Evolutionary conservation across 1,284 basidiomycete genomes (phyloP).

Genomic region (Athelia psychrophila): DNA sequence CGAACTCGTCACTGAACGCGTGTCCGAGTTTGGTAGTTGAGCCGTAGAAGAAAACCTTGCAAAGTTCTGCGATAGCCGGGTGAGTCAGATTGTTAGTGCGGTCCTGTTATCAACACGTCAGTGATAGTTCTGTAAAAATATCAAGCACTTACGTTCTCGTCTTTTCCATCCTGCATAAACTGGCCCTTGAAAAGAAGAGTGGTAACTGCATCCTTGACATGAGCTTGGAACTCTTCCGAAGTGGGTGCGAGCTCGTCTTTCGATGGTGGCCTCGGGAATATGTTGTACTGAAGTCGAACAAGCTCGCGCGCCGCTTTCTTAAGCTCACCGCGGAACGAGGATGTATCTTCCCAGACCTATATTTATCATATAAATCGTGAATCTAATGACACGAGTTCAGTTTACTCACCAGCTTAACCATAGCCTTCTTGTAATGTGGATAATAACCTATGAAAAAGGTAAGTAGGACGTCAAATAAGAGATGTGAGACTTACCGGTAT

Average conservation of each 20-base stretch:
- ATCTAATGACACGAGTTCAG: too few species aligned
- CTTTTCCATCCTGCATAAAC: neutral
- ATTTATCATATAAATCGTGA: neutral
- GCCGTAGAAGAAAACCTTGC: neutral
- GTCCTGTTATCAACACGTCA: too few species aligned
- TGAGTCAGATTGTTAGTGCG: neutral
- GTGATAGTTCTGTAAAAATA: too few species aligned
- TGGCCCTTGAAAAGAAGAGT: neutral
- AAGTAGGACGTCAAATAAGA: neutral
- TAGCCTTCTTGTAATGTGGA: neutral
- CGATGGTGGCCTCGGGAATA: neutral
- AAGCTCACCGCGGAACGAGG: neutral
- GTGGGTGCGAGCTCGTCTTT: too few species aligned
- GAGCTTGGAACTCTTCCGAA: neutral
- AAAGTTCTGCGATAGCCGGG: neutral
- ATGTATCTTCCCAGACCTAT: neutral
- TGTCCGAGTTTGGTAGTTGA: neutral
- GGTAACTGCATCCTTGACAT: neutral
- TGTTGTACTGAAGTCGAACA: neutral
- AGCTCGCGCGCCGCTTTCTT: neutral
- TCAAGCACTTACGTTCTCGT: neutral
- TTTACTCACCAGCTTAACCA: neutral
- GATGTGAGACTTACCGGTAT: neutral
- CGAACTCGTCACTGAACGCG: neutral
- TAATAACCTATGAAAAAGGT: neutral